Conservation (phyloP, 176 grass and related monocot species). For the Luzula sylvatica region DNA sequence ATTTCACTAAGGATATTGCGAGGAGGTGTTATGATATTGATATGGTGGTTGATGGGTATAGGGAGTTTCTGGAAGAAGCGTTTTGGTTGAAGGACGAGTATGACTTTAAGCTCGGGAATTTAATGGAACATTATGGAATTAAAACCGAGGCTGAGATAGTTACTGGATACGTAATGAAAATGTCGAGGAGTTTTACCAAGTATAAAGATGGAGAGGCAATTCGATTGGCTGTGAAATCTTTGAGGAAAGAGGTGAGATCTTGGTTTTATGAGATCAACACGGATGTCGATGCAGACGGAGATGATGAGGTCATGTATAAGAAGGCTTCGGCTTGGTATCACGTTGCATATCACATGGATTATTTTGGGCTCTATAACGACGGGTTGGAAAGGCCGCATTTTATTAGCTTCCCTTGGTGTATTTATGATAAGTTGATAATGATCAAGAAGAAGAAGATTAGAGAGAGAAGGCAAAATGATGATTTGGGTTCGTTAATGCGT, state of each 20-base stretch:
- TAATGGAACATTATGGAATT: conserved; percentile 72
- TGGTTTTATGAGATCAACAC: conserved; percentile 34
- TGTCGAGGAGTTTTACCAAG: conserved; percentile 61
- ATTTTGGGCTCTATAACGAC: conserved; percentile 40
- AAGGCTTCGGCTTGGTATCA: conserved; percentile 82
- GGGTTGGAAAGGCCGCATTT: conserved; percentile 39
- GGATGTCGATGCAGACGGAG: conserved; percentile 7
- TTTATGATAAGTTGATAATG: conserved; percentile 38
- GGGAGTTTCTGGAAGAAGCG: conserved; percentile 33
- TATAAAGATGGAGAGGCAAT: conserved; percentile 50
- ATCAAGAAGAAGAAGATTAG: conserved; percentile 49
- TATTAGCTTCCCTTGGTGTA: conserved; percentile 71
- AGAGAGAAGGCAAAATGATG: conserved; percentile 5
- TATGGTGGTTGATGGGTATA: conserved; percentile 49
- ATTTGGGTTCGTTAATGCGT: conserved; percentile 15
- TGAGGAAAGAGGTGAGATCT: conserved; percentile 63
- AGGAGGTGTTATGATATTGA: conserved; percentile 44
- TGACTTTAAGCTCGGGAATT: conserved; percentile 62
- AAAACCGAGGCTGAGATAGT: conserved; percentile 72
- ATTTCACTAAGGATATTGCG: conserved; percentile 51
- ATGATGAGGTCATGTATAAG: conserved; percentile 26
- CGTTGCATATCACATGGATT: conserved; percentile 46
- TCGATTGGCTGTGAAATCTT: conserved; percentile 35
- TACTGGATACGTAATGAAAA: conserved; percentile 56
- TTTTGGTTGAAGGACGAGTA: conserved; percentile 49